Percentiles rank a stretch among this genome's conserved stretches.
These are phyloP conservation scores for Xylariaceae sp. DNA, from an alignment of 2,329 filamentous ascomycete genomes.

Conservation along the genomic window DNA sequence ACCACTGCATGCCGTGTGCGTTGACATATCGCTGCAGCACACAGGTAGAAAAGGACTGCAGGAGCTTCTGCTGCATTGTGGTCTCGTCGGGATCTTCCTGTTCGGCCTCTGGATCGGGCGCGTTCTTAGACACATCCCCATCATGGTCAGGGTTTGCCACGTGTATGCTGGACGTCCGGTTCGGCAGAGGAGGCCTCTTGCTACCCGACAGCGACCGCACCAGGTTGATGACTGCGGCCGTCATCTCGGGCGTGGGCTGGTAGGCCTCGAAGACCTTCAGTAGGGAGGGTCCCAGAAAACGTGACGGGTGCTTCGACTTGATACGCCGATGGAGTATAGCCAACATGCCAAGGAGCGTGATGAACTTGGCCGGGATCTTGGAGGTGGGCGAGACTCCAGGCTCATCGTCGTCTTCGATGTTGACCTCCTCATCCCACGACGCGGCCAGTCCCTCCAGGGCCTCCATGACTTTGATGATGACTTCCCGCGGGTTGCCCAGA, in stretches of 20 bases:
- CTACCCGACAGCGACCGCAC: constrained; percentile 61
- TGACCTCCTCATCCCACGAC: constrained; percentile 33
- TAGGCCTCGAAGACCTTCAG: constrained; percentile 64
- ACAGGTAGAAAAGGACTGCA: constrained; percentile 73
- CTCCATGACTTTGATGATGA: constrained; percentile 74
- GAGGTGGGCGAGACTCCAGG: constrained; percentile 25
- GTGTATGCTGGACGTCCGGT: constrained; percentile 49
- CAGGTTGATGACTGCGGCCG: constrained; percentile 62
- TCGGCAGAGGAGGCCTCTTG: constrained; percentile 56
- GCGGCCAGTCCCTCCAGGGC: constrained; percentile 54
- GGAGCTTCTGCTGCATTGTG: constrained; percentile 53
- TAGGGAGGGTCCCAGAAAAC: constrained; percentile 71
- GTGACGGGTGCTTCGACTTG: constrained; percentile 68
- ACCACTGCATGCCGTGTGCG: constrained; percentile 52
- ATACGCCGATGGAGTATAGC: constrained; percentile 66
- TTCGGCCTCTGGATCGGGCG: constrained; percentile 56
- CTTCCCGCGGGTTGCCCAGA: constrained; percentile 72
- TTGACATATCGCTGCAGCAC: constrained; percentile 68
- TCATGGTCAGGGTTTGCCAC: constrained; percentile 48
- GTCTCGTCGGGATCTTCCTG: constrained; percentile 48
- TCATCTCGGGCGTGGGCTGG: constrained; percentile 57
- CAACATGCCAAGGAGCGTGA: constrained; percentile 63
- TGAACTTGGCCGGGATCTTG: constrained; percentile 45
- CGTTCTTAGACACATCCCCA: constrained; percentile 46
- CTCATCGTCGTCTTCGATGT: constrained; percentile 30